Base-by-base conservation (phyloP, 495 filamentous ascomycete genomes). In the Poronia punctata region DNA sequence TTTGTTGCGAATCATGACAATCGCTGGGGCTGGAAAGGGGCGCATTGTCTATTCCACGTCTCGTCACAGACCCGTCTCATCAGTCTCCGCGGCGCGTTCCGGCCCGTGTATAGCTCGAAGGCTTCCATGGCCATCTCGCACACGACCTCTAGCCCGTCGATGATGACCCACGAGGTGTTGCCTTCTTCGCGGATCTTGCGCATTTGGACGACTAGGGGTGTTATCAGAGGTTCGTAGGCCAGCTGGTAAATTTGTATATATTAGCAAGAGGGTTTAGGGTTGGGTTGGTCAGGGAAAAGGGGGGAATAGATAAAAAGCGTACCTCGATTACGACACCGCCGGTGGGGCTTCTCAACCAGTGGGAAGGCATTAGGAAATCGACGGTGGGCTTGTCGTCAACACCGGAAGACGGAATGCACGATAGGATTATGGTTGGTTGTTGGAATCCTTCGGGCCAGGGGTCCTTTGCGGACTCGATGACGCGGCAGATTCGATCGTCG, bases 91-190 rank as follows among this genome's bases (percentile, higher is more conserved):
- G 85, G 86, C 11, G 86, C 86, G 62, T 84, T 78, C 16, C 85
- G 70, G n/a, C 84, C 86, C 3, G 84, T 86, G 68, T 89, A 84
- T 31, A 89, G 60, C 57, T 89, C 85, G 54, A 88, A 89, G 31
- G 86, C 83, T 18, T 86, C 83, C 58, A 84, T 86, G 2, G 82
- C 86, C 66, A 87, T 85, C 56, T 92, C 86, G 1, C 76, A 75
- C 1, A 92, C 71, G 20, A 89, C 76, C 52, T 88, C 86, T 7
- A 89, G 61, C 4, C 84, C 85, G 50, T 89, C 84, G n/a, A 88
- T 76, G 22, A 83, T 70, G 3, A 85, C 79, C 84, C 84, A 92
- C 1, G 77, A 75, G 14, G 71, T 75, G 8, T 74, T 72, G 0
- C 78, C 77, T 41, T 75, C 70, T 35, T 71, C 73, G 15, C 79